Conservation (phyloP, 495 filamentous ascomycete genomes). For the Tetracladium marchalianum region DNA sequence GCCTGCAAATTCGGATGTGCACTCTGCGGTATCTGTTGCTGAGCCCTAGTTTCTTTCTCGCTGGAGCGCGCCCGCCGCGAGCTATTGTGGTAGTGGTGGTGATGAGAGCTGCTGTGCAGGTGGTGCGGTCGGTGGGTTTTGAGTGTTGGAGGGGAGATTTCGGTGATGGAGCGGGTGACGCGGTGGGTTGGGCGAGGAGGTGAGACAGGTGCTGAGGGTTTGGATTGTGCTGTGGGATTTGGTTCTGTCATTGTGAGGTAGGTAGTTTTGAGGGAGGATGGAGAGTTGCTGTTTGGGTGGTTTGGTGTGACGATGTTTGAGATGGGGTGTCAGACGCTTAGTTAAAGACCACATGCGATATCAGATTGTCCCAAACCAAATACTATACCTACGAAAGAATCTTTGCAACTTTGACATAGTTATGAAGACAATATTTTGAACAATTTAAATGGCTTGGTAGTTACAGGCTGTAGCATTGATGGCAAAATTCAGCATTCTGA, state of each 20-base stretch:
- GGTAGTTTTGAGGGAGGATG: conserved; percentile 34
- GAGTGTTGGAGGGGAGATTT: conserved; percentile 32
- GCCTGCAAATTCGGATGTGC: conserved; percentile 18
- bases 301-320: conserved; percentile 1
- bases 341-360: too few relatives aligned
- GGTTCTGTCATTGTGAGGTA: conserved; percentile 40
- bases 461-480: too few relatives aligned
- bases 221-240: conserved; percentile 17
- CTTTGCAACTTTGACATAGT: too few relatives aligned
- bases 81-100: conserved; percentile 29
- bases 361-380: too few relatives aligned
- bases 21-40: conserved; percentile 13
- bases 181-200: conserved; percentile 35
- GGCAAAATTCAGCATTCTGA: too few relatives aligned
- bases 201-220: conserved; percentile 18
- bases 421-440: too few relatives aligned
- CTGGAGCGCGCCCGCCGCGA: conserved; percentile 9
- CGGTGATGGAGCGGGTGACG: conserved; percentile 37
- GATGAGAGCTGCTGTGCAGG: conserved; percentile 29
- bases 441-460: too few relatives aligned
- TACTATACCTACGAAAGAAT: too few relatives aligned
- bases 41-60: conserved; percentile 16
- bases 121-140: conserved; percentile 31
- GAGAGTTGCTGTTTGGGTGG: conserved; percentile 23
- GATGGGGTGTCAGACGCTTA: too few relatives aligned